phyloP scores from a whole-genome alignment of 139 green algal species.

The Volvox reticuliferus region DNA sequence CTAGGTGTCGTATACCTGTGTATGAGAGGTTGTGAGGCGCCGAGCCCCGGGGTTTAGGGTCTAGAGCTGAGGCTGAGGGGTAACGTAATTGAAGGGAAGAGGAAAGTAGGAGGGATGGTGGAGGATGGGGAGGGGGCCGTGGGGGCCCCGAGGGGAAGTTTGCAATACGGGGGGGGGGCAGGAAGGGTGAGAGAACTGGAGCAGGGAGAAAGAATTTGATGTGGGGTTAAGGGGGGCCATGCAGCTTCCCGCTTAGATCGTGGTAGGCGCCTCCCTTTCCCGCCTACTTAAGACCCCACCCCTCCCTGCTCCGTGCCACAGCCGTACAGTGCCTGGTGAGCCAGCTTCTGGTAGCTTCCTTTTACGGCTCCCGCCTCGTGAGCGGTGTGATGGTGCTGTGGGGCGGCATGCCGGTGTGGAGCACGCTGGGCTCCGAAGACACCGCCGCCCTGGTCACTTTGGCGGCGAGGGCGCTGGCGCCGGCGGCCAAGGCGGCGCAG shows the following conservation, averaged over 20 bases:
- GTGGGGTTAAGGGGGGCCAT: too few species aligned
- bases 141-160: too few species aligned
- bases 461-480: conserved; percentile 22
- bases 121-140: background rate
- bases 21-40: too few species aligned
- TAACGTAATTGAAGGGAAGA: background rate
- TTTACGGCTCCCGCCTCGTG: conserved; percentile 45
- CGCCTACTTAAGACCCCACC: too few species aligned
- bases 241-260: too few species aligned
- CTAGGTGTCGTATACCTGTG: too few species aligned
- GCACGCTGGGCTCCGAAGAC: conserved; percentile 25
- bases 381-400: conserved; percentile 27
- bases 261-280: too few species aligned
- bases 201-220: too few species aligned
- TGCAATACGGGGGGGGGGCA: too few species aligned
- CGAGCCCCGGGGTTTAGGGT: background rate
- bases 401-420: conserved; percentile 26
- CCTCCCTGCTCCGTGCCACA: background rate
- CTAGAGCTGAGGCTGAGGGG: background rate
- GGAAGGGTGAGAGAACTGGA: too few species aligned
- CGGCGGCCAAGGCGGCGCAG: conserved; percentile 28
- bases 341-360: conserved; percentile 42
- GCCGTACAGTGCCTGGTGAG: conserved; percentile 43
- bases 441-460: conserved; percentile 17
- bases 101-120: background rate